Conservation (phyloP, 2,329 filamentous ascomycete species). For the Pochonia chlamydosporia region DNA sequence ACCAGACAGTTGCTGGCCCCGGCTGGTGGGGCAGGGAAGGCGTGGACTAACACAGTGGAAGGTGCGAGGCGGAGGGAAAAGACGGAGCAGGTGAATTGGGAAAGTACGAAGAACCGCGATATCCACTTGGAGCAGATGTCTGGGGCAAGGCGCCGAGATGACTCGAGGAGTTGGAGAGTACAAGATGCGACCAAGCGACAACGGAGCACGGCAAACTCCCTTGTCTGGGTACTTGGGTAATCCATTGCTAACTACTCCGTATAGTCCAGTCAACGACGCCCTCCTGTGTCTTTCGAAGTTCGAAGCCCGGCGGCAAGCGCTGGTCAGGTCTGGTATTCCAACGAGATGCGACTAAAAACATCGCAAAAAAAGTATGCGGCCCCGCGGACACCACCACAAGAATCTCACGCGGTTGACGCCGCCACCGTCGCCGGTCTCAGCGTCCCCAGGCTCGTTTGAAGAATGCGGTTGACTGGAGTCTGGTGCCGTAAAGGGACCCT, state of each 20-base stretch:
- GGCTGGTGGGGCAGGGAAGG: not conserved
- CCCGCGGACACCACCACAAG: no score
- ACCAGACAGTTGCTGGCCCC: not conserved
- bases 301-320: no score
- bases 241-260: not conserved
- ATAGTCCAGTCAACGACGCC: no score
- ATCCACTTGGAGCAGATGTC: not conserved
- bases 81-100: slow-evolving; percentile 3
- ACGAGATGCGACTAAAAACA: no score
- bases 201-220: not conserved
- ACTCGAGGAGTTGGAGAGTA: not conserved
- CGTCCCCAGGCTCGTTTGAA: no score
- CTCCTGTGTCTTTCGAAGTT: not conserved
- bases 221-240: not conserved
- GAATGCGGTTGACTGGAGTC: no score
- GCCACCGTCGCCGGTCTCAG: not conserved
- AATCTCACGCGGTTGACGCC: not conserved
- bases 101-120: not conserved
- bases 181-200: slow-evolving; percentile 5
- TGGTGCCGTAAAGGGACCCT: no score
- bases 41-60: not conserved
- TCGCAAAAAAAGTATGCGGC: no score
- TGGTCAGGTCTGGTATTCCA: no score
- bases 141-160: not conserved
- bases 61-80: not conserved